A percentile compares a stretch with the other conserved stretches of the same genome.
phyloP scores from a whole-genome alignment of 176 grass and related monocot species.

The Bothriochloa decipiens region DNA sequence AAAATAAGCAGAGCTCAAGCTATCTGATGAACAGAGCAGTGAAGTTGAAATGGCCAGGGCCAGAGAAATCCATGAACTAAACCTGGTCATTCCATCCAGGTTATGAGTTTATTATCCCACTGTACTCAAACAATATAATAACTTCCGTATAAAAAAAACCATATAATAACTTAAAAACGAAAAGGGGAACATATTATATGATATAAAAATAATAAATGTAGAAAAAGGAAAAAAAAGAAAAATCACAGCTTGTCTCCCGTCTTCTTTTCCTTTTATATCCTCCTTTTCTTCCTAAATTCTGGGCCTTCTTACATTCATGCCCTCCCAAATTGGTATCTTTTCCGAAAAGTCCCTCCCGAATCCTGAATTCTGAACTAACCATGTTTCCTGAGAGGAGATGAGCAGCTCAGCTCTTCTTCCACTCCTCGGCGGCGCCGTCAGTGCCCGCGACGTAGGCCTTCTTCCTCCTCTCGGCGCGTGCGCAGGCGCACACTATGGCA shows the following conservation, averaged over 20 bases:
- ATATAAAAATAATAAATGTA: not conserved
- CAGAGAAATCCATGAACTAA: not conserved
- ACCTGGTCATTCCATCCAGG: not conserved
- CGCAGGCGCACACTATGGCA: constrained; percentile 75
- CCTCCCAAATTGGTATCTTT: constrained; percentile 7
- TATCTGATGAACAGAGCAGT: not conserved
- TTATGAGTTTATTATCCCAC: constrained; percentile 15
- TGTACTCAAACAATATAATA: constrained; percentile 47
- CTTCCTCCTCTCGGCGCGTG: constrained; percentile 83
- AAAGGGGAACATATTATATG: not conserved
- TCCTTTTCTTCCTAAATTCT: constrained; percentile 8
- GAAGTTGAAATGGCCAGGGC: not conserved
- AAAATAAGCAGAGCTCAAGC: not conserved
- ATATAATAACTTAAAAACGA: constrained; percentile 28
- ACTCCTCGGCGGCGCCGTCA: constrained; percentile 66
- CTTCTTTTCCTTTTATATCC: not conserved
- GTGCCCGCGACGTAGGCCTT: constrained; percentile 69
- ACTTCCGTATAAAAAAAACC: too few relatives aligned
- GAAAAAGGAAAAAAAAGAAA: not conserved
- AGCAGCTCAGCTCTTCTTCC: constrained; percentile 78
- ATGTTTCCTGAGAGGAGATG: not conserved
- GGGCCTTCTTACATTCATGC: constrained; percentile 33
- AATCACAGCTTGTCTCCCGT: not conserved
- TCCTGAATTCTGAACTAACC: not conserved
- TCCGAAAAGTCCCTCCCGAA: not conserved